Evolutionary conservation across 2,329 filamentous ascomycete species (phyloP).

Genomic region (Microcera coccophila): DNA sequence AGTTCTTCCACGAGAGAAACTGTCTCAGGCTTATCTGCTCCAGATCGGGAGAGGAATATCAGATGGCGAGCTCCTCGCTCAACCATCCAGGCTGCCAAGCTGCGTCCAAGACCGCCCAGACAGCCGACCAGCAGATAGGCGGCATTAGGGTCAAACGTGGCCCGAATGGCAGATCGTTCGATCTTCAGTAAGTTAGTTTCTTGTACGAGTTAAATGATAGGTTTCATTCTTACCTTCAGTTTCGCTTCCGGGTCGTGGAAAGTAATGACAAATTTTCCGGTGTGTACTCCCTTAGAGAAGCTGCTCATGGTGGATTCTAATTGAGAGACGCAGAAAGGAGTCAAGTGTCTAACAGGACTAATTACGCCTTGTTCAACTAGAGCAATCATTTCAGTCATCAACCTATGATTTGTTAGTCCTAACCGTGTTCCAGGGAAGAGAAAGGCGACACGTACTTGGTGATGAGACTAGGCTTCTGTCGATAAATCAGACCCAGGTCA

Average conservation of each 20-base stretch:
- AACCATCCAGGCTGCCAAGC: constrained; percentile 8
- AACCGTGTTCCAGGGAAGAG: too few species aligned
- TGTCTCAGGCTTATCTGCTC: background rate
- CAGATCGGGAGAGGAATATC: constrained; percentile 12
- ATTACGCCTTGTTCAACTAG: background rate
- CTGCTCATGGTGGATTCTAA: constrained; percentile 1
- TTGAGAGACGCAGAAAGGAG: constrained; percentile 1
- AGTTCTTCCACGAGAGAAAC: background rate
- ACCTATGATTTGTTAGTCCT: too few species aligned
- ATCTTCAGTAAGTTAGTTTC: too few species aligned
- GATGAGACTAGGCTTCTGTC: too few species aligned
- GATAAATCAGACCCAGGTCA: too few species aligned
- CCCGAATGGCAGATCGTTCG: too few species aligned
- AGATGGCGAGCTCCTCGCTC: constrained; percentile 11
- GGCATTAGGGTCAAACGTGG: too few species aligned
- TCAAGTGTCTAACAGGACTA: constrained; percentile 2
- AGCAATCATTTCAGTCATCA: too few species aligned
- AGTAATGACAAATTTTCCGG: constrained; percentile 6
- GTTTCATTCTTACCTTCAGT: too few species aligned
- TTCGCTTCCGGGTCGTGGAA: background rate
- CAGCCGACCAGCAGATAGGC: constrained; percentile 28
- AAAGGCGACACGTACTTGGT: too few species aligned
- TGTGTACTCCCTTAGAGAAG: constrained; percentile 7
- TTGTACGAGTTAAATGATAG: too few species aligned
- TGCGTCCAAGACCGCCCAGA: constrained; percentile 14